Evolutionary conservation across 495 filamentous ascomycete species (phyloP).

Genomic region (Bacidia gigantensis): DNA sequence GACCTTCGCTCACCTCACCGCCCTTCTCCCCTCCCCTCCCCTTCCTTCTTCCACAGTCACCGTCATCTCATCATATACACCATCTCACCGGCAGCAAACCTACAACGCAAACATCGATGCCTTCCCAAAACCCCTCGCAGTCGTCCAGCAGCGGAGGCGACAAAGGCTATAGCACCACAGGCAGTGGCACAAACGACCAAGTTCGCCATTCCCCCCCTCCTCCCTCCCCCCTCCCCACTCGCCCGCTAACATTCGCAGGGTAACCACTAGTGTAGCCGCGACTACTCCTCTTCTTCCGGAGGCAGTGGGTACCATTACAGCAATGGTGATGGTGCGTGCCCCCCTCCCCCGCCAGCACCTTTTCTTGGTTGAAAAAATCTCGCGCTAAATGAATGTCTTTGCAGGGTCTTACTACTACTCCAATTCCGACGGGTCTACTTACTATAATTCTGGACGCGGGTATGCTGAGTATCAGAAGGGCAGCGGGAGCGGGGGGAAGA

Average conservation of each 20-base stretch:
- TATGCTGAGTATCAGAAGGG: conserved; percentile 1
- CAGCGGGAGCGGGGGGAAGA: background rate
- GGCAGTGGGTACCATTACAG: conserved; percentile 37
- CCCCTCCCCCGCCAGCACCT: background rate
- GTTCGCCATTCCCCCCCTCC: too few species aligned
- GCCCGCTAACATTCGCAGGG: conserved; percentile 22
- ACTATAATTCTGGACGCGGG: conserved; percentile 34
- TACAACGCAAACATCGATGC: background rate
- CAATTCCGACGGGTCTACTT: conserved; percentile 37
- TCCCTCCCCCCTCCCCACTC: background rate
- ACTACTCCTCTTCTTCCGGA: conserved; percentile 24
- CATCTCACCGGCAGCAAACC: too few species aligned
- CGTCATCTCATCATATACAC: too few species aligned
- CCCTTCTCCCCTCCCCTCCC: too few species aligned
- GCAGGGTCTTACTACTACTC: conserved; percentile 39
- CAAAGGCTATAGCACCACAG: conserved; percentile 26
- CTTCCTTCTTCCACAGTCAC: too few species aligned
- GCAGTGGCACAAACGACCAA: conserved; percentile 37
- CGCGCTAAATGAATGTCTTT: background rate
- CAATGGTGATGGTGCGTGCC: conserved; percentile 25
- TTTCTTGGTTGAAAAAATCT: too few species aligned
- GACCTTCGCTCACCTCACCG: too few species aligned
- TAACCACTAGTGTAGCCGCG: conserved; percentile 37
- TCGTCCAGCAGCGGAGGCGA: conserved; percentile 5
- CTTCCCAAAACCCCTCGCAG: background rate